phyloP scores from a whole-genome alignment of 768 basidiomycete species.

The Phaeotremella skinneri region DNA sequence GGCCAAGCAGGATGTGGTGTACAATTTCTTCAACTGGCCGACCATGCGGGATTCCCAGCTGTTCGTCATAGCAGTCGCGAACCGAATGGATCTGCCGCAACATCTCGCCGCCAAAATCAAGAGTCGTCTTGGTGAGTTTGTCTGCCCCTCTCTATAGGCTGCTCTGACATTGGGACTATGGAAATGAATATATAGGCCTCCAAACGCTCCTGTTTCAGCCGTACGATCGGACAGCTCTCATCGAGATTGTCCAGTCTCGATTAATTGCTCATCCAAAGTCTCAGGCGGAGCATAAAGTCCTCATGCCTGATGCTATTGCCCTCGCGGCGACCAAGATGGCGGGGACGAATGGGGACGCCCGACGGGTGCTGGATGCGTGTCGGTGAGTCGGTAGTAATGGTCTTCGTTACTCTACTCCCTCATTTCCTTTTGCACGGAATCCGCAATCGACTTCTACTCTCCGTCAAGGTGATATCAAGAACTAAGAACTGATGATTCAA shows the following conservation, averaged over 20 bases:
- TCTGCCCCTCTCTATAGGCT: background rate
- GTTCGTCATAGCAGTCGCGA: slow-evolving; percentile 93
- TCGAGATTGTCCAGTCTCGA: slow-evolving; percentile 81
- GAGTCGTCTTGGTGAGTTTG: slow-evolving; percentile 73
- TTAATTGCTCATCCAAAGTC: slow-evolving; percentile 57
- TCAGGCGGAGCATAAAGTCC: slow-evolving; percentile 58
- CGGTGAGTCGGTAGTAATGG: too few species aligned
- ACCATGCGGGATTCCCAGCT: slow-evolving; percentile 82
- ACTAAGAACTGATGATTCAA: background rate
- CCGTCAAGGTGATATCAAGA: background rate
- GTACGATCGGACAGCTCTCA: slow-evolving; percentile 68
- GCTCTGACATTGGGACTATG: too few species aligned
- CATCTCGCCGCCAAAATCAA: slow-evolving; percentile 88
- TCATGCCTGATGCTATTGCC: slow-evolving; percentile 71
- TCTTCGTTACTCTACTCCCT: background rate
- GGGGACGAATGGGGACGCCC: slow-evolving; percentile 86
- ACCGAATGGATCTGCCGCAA: slow-evolving; percentile 97
- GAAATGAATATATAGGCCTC: slow-evolving; percentile 30
- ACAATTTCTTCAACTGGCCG: slow-evolving; percentile 99
- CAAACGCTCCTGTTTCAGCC: slow-evolving; percentile 65
- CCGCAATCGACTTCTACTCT: too few species aligned
- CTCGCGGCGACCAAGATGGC: slow-evolving; percentile 78
- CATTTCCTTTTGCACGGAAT: background rate
- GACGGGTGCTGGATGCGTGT: slow-evolving; percentile 89
- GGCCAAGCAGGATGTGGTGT: slow-evolving; percentile 94